These are phyloP conservation scores for Naganishia antarctica DNA, from an alignment of 768 basidiomycete genomes.

Conservation along the genomic window DNA sequence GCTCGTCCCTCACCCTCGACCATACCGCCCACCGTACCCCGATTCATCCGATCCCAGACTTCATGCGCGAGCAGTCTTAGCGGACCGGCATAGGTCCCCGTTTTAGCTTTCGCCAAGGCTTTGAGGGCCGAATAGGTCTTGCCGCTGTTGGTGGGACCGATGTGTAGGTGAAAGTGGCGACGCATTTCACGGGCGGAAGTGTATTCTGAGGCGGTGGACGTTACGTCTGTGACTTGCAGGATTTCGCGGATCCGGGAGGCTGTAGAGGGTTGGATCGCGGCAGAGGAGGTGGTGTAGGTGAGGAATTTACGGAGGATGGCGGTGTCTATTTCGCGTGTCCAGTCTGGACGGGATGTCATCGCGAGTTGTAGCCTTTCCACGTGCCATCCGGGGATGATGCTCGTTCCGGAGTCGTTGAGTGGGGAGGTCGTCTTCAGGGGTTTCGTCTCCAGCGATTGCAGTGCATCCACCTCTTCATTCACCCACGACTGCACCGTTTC, in stretches of 20 bases:
- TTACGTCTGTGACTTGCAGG: slow-evolving; percentile 37
- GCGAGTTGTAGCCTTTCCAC: slow-evolving; percentile 31
- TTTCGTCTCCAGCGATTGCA: slow-evolving; percentile 5
- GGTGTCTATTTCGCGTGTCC: slow-evolving; percentile 34
- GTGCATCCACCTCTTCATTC: background rate
- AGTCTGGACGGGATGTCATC: slow-evolving; percentile 30
- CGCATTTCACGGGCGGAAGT: slow-evolving; percentile 58
- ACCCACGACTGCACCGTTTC: background rate
- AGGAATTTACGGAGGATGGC: slow-evolving; percentile 37
- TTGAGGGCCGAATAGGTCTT: slow-evolving; percentile 92
- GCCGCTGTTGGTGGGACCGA: slow-evolving; percentile 95
- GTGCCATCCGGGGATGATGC: slow-evolving; percentile 30
- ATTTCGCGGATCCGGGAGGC: slow-evolving; percentile 28
- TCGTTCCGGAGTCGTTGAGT: background rate
- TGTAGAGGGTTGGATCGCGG: slow-evolving; percentile 4
- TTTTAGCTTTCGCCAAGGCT: slow-evolving; percentile 68
- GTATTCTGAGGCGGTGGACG: slow-evolving; percentile 34
- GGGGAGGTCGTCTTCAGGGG: background rate
- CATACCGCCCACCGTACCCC: slow-evolving; percentile 75
- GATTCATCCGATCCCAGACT: slow-evolving; percentile 84
- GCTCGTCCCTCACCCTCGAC: slow-evolving; percentile 58
- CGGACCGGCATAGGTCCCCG: slow-evolving; percentile 84
- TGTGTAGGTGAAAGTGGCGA: slow-evolving; percentile 85
- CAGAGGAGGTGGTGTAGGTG: background rate
- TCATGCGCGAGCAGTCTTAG: slow-evolving; percentile 90